These are phyloP conservation scores for Saturnispora silvae DNA, from an alignment of 805 yeast genomes.

Conservation along the genomic window DNA sequence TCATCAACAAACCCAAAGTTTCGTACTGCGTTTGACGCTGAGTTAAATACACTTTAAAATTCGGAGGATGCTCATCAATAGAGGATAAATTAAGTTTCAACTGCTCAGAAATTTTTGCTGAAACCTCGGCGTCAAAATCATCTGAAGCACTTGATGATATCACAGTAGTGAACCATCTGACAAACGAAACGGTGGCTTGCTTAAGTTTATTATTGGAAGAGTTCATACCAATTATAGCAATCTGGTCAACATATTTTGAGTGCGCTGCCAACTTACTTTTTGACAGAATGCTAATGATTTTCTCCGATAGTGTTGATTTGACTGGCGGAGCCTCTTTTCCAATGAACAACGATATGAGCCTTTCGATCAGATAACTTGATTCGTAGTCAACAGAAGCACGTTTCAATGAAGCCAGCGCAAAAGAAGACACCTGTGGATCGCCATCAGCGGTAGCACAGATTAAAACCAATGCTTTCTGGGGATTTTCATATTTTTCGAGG, in stretches of 20 bases:
- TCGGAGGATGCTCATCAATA: constrained; percentile 27
- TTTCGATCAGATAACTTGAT: constrained; percentile 31
- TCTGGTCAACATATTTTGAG: constrained; percentile 31
- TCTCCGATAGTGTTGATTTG: constrained; percentile 42
- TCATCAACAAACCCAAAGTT: constrained; percentile 57
- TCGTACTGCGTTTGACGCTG: constrained; percentile 66
- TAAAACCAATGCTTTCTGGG: constrained; percentile 29
- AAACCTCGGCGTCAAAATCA: constrained; percentile 22
- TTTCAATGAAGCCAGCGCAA: constrained; percentile 40
- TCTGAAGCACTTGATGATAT: constrained; percentile 12
- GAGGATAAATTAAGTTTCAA: constrained; percentile 37
- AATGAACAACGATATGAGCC: constrained; percentile 36
- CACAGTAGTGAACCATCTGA: constrained; percentile 44
- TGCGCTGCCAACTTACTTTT: constrained; percentile 44
- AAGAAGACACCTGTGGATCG: constrained; percentile 42
- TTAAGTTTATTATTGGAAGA: constrained; percentile 44
- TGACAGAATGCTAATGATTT: constrained; percentile 38
- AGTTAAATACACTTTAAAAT: constrained; percentile 22
- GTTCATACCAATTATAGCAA: constrained; percentile 50
- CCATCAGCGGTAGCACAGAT: constrained; percentile 57
- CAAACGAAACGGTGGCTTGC: constrained; percentile 49
- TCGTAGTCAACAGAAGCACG: constrained; percentile 46
- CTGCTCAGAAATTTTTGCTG: constrained; percentile 38
- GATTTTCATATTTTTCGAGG: constrained; percentile 30
- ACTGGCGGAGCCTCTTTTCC: constrained; percentile 50